Evolutionary conservation across 2,329 filamentous ascomycete species (phyloP).

Genomic region (Aspergillus fischeri): DNA sequence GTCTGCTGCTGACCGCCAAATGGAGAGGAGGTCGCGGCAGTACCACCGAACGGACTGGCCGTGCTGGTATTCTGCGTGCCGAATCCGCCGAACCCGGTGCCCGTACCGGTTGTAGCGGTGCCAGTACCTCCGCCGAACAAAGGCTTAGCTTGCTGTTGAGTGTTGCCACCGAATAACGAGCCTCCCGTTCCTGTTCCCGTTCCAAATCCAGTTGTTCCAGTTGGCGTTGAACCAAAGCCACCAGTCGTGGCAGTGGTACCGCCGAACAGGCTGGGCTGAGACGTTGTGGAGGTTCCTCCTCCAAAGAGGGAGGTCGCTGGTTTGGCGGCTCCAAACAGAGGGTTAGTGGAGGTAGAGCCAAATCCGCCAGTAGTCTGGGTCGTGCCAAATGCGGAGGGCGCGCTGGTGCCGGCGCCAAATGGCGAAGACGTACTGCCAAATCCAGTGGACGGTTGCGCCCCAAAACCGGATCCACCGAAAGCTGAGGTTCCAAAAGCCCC

Average conservation of each 20-base stretch:
- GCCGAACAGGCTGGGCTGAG: slow-evolving; percentile 39
- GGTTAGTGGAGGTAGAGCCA: slow-evolving; percentile 30
- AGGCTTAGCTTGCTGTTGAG: slow-evolving; percentile 30
- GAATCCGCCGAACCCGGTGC: slow-evolving; percentile 36
- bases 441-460: slow-evolving; percentile 37
- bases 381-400: slow-evolving; percentile 42
- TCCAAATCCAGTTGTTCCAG: slow-evolving; percentile 27
- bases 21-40: slow-evolving; percentile 35
- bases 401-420: slow-evolving; percentile 36
- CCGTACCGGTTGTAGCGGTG: slow-evolving; percentile 22
- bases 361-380: slow-evolving; percentile 39
- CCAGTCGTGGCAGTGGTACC: slow-evolving; percentile 33
- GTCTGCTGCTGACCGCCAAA: slow-evolving; percentile 43
- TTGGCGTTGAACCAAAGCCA: slow-evolving; percentile 25
- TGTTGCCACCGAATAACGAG: slow-evolving; percentile 41
- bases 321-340: slow-evolving; percentile 44
- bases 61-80: slow-evolving; percentile 36
- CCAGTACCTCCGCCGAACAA: slow-evolving; percentile 29
- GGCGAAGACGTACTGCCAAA: slow-evolving; percentile 44
- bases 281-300: slow-evolving; percentile 24
- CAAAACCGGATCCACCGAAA: slow-evolving; percentile 48
- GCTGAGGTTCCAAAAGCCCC: slow-evolving; percentile 75
- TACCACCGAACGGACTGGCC: slow-evolving; percentile 38
- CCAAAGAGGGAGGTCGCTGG: slow-evolving; percentile 39
- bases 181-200: slow-evolving; percentile 19